A percentile compares a stretch with the other conserved stretches of the same genome.
These are phyloP conservation scores for Eucalyptus rudis DNA, from an alignment of 345 rosid species.

Conservation along the genomic window DNA sequence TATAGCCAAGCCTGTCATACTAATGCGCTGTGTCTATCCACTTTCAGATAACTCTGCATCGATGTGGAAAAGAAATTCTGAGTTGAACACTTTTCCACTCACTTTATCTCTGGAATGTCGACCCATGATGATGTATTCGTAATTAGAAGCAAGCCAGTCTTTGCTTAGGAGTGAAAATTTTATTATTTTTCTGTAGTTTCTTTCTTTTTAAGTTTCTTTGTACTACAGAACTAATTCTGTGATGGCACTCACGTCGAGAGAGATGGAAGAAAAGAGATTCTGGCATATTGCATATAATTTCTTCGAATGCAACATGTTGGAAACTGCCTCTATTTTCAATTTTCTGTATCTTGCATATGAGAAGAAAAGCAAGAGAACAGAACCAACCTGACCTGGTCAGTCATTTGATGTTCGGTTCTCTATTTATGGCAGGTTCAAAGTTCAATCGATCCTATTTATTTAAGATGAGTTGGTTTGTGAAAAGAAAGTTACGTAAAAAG, in stretches of 20 bases:
- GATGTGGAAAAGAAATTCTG: neutral
- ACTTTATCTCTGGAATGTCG: neutral
- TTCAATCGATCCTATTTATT: neutral
- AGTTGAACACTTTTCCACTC: neutral
- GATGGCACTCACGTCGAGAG: neutral
- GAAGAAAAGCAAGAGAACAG: neutral
- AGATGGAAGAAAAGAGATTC: rapidly evolving
- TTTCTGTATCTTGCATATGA: neutral
- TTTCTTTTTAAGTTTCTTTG: neutral
- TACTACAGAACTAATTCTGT: neutral
- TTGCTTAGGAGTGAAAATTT: neutral
- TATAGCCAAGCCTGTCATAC: neutral
- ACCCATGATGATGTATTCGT: neutral
- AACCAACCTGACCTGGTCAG: neutral
- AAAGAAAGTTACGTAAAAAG: neutral
- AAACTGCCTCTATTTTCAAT: neutral
- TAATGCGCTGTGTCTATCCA: neutral
- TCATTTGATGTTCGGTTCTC: neutral
- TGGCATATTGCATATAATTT: neutral
- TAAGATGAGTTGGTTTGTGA: neutral
- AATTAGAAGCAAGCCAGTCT: neutral
- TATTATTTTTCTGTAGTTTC: neutral
- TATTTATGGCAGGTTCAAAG: neutral
- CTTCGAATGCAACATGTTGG: neutral
- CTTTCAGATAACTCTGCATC: neutral